phyloP scores from a whole-genome alignment of 2,329 filamentous ascomycete species.

The Xylaria sp. region DNA sequence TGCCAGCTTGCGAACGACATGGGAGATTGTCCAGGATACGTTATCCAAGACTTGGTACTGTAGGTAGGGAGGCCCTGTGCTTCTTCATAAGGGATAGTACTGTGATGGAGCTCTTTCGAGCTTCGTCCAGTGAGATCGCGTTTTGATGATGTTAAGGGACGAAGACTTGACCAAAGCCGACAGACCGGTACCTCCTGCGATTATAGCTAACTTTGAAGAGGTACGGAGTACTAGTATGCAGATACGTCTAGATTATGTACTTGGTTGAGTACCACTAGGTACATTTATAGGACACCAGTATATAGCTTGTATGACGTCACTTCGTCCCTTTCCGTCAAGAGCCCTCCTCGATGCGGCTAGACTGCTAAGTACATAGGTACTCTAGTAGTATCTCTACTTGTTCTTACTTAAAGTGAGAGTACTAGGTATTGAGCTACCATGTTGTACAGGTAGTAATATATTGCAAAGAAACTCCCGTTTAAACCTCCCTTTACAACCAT shows the following conservation, averaged over 20 bases:
- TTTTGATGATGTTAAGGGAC: neutral
- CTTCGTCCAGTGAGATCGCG: constrained; percentile 15
- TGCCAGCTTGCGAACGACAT: constrained; percentile 24
- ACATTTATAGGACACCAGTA: neutral
- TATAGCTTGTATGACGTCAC: constrained; percentile 15
- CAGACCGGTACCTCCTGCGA: constrained; percentile 8
- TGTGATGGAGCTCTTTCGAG: constrained; percentile 8
- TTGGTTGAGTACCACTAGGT: no score
- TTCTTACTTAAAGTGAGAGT: neutral
- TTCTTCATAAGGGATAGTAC: neutral
- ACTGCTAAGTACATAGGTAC: no score
- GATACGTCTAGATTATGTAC: neutral
- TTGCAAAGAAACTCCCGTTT: neutral
- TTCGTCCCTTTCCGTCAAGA: constrained; percentile 7
- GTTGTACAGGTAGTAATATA: neutral
- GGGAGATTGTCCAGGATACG: neutral
- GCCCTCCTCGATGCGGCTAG: constrained; percentile 7
- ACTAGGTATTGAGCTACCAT: neutral
- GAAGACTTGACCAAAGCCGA: neutral
- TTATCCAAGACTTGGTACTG: neutral
- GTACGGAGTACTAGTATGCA: no score
- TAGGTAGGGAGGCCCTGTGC: neutral
- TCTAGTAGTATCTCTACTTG: no score
- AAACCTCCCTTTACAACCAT: neutral
- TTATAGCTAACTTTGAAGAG: neutral